Base-by-base conservation (phyloP, 768 basidiomycete species). In the Clathrus columnatus region DNA sequence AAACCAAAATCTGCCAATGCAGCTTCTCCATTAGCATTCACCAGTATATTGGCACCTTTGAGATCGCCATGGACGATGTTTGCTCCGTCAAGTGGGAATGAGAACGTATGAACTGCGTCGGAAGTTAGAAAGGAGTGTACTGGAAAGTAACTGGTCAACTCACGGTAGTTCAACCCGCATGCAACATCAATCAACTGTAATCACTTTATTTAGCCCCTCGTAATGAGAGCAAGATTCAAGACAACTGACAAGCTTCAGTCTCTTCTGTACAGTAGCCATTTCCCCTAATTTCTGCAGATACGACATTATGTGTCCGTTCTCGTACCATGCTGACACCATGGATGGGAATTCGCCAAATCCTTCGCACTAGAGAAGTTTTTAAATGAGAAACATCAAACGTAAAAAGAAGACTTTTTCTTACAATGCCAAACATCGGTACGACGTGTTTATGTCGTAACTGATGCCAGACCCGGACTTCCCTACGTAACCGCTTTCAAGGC, bases 381-480 rank as follows among this genome's bases (percentile, higher is more conserved):
- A 36, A 30, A 17, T 23, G 28, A 20, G 41, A 41, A 3, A 11
- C 36, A 11, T 11, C n/a, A 36, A 36, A 11, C 14, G n/a, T 36
- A 14, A 8, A 11, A 11, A 36, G 7, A 7, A 32, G 30, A 16
- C 36, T 36, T n/a, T 41, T 32, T 43, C 43, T 18, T 14, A 42
- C 36, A 5, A 46, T 59, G 10, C 58, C 58, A 20, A 29, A 51
- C 26, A 59, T 20, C 23, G 36, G 47, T 18, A 58, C 57, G 17
- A 59, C 55, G 27, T 59, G 58, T 21, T 46, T 48, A 28, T 59
- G 58, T 16, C 56, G 36, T 18, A 59, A 44, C n/a, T 45, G 49
- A 45, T 51, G 48, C 57, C 56, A 58, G 16, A 59, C 56, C 3
- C 56, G 46, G 17, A 59, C 50, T 47, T 59, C 58, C 24, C 21